phyloP scores from a whole-genome alignment of 106 monocot species.

The Dendrobium huoshanense region DNA sequence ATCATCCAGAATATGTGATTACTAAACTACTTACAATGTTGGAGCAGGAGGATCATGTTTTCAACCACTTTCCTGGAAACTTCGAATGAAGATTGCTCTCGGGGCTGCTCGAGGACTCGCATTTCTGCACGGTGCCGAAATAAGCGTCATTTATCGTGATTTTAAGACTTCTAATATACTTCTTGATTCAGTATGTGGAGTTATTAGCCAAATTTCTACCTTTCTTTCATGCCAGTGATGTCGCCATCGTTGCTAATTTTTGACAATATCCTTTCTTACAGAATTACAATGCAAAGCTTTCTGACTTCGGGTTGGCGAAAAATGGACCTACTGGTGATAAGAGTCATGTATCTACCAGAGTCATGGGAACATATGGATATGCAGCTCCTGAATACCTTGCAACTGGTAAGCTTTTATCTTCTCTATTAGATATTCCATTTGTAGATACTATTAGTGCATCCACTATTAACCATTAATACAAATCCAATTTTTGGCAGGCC shows the following conservation, averaged over 20 bases:
- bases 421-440: not conserved
- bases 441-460: not conserved
- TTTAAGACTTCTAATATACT: conserved; percentile 86
- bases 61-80: conserved; percentile 93
- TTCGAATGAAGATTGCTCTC: conserved; percentile 79
- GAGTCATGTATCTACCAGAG: conserved; percentile 73
- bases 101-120: conserved; percentile 91
- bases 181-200: conserved; percentile 58
- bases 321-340: conserved; percentile 71
- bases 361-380: conserved; percentile 75
- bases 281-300: conserved; percentile 71
- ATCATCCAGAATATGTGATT: not conserved
- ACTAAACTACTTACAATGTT: not conserved
- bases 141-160: conserved; percentile 89
- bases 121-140: conserved; percentile 59
- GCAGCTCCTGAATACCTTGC: conserved; percentile 80
- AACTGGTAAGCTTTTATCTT: conserved; percentile 34
- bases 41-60: conserved; percentile 73
- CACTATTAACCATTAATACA: not conserved
- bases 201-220: not conserved
- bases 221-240: not conserved
- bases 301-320: conserved; percentile 82
- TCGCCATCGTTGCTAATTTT: not conserved
- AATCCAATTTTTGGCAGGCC: not conserved
- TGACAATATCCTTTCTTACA: conserved; percentile 8